Evolutionary conservation across 2,329 filamentous ascomycete genomes (phyloP), one percentile per base, ranked within the genome.

Genomic region (Nemania diffusa): DNA sequence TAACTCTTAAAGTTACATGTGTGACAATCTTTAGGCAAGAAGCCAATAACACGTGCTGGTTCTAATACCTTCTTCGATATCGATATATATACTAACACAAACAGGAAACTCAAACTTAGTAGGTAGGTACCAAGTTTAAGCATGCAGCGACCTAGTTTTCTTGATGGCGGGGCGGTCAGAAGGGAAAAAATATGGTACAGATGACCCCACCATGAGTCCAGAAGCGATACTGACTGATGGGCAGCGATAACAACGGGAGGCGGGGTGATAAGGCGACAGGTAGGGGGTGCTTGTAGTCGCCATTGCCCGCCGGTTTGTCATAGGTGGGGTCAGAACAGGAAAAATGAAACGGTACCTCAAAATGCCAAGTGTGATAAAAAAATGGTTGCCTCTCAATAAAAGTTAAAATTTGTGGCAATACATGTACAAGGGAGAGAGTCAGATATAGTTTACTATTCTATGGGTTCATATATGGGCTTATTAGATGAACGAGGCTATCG

Each of bases 201-300:
- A 53, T 53, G 24, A 69, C 65, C 64, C 67, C 69, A 67, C 69
- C 64, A 64, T 61, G 40, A 56, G 48, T 64, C 50, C 44, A 46
- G 51, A 55, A 32, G 20, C 22, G 27, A 53, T 20, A 9, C 15
- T 13, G 27, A 42, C 46, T 57, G 55, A 64, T 65, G 56, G 58
- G 51, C 55, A 50, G 50, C 63, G 71, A 72, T 71, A 71, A 65
- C 53, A 50, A 46, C 37, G 24, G 50, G 56, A 51, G 65, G 71
- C 59, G 71, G 69, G 71, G 65, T 72, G 65, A 72, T 66, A 69
- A 70, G 66, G 57, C 42, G 37, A 15, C 29, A 5, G 17, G 37
- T 22, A 50, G 51, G 62, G 70, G 37, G 65, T 71, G 66, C 46
- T 48, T 46, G n/a, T 69, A 72, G 58, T 55, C 13, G 48, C 48